phyloP scores from a whole-genome alignment of 2,329 filamentous ascomycete species.

The Penicillium sp. region DNA sequence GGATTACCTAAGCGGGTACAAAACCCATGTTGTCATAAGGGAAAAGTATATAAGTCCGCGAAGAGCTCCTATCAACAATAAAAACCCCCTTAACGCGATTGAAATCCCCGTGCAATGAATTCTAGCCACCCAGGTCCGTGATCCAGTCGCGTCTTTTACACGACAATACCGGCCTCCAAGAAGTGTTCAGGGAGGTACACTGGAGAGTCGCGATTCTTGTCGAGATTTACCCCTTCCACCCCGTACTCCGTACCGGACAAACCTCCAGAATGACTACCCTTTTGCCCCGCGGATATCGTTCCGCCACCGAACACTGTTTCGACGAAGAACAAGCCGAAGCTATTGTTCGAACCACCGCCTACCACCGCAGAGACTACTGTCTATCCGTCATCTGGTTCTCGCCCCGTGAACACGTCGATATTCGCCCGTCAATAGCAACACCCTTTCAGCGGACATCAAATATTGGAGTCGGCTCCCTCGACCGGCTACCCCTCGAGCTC shows the following conservation, averaged over 20 bases:
- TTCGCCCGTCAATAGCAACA: conserved; percentile 7
- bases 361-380: conserved; percentile 15
- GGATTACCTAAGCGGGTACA: no score
- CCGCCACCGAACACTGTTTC: conserved; percentile 11
- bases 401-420: conserved; percentile 5
- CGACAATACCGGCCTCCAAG: no score
- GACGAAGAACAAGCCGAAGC: conserved; percentile 13
- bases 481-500: conserved; percentile 11
- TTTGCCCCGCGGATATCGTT: conserved; percentile 11
- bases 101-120: no score
- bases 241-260: conserved; percentile 43
- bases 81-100: no score
- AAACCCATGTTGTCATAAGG: no score
- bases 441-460: conserved; percentile 8
- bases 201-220: not conserved
- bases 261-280: conserved; percentile 11
- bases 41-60: no score
- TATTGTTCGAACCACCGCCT: conserved; percentile 22
- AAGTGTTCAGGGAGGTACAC: no score
- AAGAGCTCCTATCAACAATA: no score
- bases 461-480: conserved; percentile 7
- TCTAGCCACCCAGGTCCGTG: no score
- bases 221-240: not conserved
- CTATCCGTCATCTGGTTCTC: conserved; percentile 12
- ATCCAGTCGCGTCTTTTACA: no score